Evolutionary conservation across 2,329 filamentous ascomycete species (phyloP).

Genomic region (Fusarium odoratissimum): DNA sequence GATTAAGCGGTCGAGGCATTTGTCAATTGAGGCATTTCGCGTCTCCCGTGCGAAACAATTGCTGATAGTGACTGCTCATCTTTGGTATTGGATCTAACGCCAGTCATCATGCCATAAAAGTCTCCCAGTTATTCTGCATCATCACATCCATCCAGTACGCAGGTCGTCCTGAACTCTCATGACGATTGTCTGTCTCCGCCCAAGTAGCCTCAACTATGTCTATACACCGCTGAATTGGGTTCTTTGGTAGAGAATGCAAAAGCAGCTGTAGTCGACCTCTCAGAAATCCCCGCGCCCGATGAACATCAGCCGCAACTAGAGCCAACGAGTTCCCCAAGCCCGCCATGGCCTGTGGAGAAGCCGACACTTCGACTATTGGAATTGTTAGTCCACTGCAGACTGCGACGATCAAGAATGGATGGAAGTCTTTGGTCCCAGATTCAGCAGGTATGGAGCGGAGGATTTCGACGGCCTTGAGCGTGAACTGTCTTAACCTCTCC

Average conservation of each 20-base stretch:
- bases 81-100: rapidly evolving
- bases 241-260: not conserved
- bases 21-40: not conserved
- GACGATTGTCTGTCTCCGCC: rapidly evolving
- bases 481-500: not conserved
- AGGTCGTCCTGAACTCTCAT: not conserved
- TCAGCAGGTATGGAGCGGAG: not conserved
- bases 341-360: not conserved
- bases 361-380: rapidly evolving
- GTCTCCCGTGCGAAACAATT: rapidly evolving
- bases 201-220: not conserved
- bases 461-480: not conserved
- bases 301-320: not conserved
- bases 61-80: rapidly evolving
- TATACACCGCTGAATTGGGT: not conserved
- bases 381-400: not conserved
- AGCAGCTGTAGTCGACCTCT: not conserved
- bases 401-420: not conserved
- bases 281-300: not conserved
- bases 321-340: not conserved
- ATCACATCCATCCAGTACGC: not conserved
- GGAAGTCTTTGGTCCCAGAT: not conserved
- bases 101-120: not conserved
- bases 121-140: not conserved
- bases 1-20: not conserved